Evolutionary conservation across 306 rosid genomes (phyloP).

Genomic region (Fragaria ananassa): DNA sequence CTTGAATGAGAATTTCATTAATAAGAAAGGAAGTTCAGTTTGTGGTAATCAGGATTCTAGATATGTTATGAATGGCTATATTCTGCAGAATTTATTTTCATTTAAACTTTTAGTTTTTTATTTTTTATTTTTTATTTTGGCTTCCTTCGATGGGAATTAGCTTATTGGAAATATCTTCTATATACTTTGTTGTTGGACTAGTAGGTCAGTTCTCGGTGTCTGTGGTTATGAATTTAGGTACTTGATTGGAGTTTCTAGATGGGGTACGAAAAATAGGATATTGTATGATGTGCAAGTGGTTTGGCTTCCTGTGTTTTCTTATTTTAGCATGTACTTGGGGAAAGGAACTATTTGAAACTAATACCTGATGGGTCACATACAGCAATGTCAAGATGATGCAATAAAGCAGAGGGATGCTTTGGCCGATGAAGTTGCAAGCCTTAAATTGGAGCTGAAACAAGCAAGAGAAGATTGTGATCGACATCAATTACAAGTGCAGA

Average conservation of each 20-base stretch:
- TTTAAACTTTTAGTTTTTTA: neutral
- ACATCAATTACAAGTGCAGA: conserved; percentile 55
- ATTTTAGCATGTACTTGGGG: conserved; percentile 6
- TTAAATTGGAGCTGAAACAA: conserved; percentile 70
- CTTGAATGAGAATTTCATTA: neutral
- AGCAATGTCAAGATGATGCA: conserved; percentile 95
- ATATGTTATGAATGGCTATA: neutral
- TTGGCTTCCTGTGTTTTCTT: neutral
- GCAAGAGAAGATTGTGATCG: conserved; percentile 75
- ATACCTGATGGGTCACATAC: conserved; percentile 23
- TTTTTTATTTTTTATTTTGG: neutral
- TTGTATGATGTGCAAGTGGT: neutral
- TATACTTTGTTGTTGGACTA: neutral
- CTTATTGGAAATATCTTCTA: neutral
- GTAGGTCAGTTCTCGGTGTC: neutral
- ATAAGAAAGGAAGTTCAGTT: neutral
- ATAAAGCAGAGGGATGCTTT: conserved; percentile 78
- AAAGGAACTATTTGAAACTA: conserved; percentile 17
- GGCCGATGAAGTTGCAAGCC: conserved; percentile 60
- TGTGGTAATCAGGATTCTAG: neutral
- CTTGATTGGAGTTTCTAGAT: neutral
- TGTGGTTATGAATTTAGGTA: neutral
- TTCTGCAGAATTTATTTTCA: neutral
- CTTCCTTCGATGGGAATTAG: neutral
- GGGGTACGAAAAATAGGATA: neutral